Conservation (phyloP, 495 filamentous ascomycete species). For the Rostrohypoxylon terebratum region DNA sequence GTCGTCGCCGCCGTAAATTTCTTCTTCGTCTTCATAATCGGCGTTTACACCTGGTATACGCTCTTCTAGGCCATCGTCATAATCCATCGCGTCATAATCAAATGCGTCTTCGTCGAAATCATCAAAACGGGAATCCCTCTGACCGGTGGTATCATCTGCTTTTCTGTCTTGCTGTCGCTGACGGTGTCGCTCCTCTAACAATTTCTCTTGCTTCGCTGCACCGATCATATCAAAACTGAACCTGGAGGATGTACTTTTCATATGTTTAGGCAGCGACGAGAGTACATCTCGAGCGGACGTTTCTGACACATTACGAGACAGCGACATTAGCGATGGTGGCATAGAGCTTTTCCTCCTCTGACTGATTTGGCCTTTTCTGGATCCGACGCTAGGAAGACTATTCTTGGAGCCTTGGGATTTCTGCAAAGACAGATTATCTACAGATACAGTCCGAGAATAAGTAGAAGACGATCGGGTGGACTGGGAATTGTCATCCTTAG, state of each 20-base stretch:
- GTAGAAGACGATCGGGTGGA: conserved; percentile 49
- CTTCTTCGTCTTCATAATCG: conserved; percentile 65
- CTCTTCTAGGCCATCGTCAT: conserved; percentile 79
- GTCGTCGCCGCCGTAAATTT: conserved; percentile 47
- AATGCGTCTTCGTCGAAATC: conserved; percentile 75
- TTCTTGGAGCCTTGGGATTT: conserved; percentile 45
- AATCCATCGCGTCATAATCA: conserved; percentile 76
- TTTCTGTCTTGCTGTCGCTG: conserved; percentile 72
- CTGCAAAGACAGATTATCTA: conserved; percentile 22
- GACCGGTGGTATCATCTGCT: conserved; percentile 41
- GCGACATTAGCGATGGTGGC: conserved; percentile 46
- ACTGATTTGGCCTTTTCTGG: conserved; percentile 42
- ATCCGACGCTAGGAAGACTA: conserved; percentile 6
- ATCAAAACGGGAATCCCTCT: conserved; percentile 62
- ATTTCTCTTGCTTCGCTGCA: conserved; percentile 79
- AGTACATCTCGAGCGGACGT: conserved; percentile 57
- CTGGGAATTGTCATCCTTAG: conserved; percentile 49
- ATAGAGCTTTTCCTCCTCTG: conserved; percentile 55
- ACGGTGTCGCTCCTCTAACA: conserved; percentile 87
- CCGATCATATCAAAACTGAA: conserved; percentile 97
- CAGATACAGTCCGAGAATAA: conserved; percentile 48
- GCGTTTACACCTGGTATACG: conserved; percentile 79
- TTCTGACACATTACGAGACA: conserved; percentile 55
- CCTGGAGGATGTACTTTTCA: conserved; percentile 86
- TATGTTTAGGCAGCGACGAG: conserved; percentile 74